These are phyloP conservation scores for Annona squamosa DNA, from an alignment of 164 flowering plant species.

Conservation along the genomic window DNA sequence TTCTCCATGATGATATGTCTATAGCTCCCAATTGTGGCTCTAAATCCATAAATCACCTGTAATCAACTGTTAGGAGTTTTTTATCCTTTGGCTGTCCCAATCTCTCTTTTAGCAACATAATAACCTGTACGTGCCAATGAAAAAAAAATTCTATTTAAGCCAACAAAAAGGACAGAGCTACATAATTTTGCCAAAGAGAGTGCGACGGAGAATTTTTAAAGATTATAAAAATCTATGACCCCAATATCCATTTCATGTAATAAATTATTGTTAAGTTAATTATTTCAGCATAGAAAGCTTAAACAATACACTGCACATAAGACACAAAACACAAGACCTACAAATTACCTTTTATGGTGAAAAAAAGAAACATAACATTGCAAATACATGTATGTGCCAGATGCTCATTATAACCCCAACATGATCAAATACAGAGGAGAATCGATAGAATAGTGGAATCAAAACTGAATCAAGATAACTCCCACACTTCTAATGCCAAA, in stretches of 20 bases:
- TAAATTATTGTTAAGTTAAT: too few relatives aligned
- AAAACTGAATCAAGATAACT: neutral
- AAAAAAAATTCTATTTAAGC: neutral
- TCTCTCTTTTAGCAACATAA: constrained; percentile 58
- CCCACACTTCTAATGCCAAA: neutral
- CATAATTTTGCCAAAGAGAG: neutral
- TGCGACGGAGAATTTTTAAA: neutral
- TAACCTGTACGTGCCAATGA: constrained; percentile 43
- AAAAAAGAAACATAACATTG: too few relatives aligned
- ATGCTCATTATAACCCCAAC: neutral
- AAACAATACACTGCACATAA: too few relatives aligned
- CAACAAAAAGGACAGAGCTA: neutral
- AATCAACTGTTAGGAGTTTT: constrained; percentile 58
- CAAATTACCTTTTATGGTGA: neutral
- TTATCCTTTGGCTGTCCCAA: constrained; percentile 49
- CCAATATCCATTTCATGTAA: neutral
- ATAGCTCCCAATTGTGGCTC: neutral
- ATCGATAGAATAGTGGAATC: neutral
- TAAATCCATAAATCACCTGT: constrained; percentile 38
- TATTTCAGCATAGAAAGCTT: too few relatives aligned
- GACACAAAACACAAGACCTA: too few relatives aligned
- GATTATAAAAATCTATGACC: neutral
- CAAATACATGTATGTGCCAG: neutral
- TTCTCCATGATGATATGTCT: neutral
- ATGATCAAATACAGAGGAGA: neutral